Base-by-base conservation (phyloP, 2,329 filamentous ascomycete species). In the Xylariales sp. region DNA sequence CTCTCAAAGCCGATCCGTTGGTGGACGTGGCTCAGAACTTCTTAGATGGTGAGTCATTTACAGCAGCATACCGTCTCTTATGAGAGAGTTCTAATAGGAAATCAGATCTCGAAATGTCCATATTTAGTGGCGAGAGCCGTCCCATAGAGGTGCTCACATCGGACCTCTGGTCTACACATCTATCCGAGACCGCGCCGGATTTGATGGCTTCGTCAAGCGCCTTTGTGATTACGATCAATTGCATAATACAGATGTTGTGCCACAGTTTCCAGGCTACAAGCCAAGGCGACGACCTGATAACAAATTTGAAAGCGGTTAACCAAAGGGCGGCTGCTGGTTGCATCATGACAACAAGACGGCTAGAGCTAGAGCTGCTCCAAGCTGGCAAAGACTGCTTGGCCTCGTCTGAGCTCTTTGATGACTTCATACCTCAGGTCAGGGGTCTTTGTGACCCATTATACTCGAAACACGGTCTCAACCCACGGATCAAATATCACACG, bases 361-460 rank as follows among this genome's bases (percentile, higher is more conserved):
- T 75, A 1, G 75, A 79, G 53, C 54, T 79, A 14, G 71, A 76
- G 43, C 51, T 77, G 4, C 62, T 78, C 38, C 63, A 70, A 40
- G 65, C 63, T 10, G 74, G 73, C 49, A 75, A 70, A 64, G 73
- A 76, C 51, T 52, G 63, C 18, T 44, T 75, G 27, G 51, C 60
- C 6, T 46, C 61, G 0, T 49, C 56, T 5, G 42, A 49, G 7
- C 69, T 65, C 46, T 70, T 69, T 39, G 63, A 67, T 43, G 47
- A 55, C 5, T 78, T 66, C 43, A 60, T 68, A 3, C 61, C 63
- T 1, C 45, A 56, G 28, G 63, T 72, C 8, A 62, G 70, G 40
- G 44, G 48, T 3, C 59, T 70, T 4, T 71, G 70, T 45, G 63
- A 73, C 38, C 54, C 51, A 6, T 55, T 77, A 4, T 77, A 76